These are phyloP conservation scores for Porcisia hertigi DNA, from an alignment of 208 protist species.

Conservation along the genomic window DNA sequence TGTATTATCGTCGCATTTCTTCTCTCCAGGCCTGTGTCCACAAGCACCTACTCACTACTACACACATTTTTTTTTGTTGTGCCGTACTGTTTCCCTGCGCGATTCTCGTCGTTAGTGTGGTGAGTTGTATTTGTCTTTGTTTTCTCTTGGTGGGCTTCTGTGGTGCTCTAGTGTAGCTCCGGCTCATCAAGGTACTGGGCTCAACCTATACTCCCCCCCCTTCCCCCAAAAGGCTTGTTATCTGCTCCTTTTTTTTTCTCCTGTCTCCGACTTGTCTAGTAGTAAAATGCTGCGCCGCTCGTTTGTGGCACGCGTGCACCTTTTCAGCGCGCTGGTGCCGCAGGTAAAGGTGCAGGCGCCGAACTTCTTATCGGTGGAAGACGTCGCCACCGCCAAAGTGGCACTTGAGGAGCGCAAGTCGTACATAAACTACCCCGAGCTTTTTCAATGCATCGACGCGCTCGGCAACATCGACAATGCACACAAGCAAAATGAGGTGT, in stretches of 20 bases:
- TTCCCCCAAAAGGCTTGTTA: no score
- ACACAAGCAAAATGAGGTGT: conserved; percentile 39
- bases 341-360: conserved; percentile 39
- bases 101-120: no score
- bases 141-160: no score
- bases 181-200: no score
- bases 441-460: conserved; percentile 37
- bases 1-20: no score
- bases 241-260: background rate
- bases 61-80: no score
- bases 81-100: no score
- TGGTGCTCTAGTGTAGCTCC: no score
- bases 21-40: no score
- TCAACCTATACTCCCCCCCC: no score
- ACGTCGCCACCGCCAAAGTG: conserved; percentile 46
- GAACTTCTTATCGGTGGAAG: conserved; percentile 37
- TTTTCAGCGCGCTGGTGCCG: conserved; percentile 84
- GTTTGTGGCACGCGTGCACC: conserved; percentile 50
- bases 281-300: conserved; percentile 66
- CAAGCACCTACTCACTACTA: no score
- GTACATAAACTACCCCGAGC: conserved; percentile 42
- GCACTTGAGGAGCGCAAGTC: conserved; percentile 50
- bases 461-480: conserved; percentile 41
- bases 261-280: background rate
- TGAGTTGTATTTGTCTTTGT: no score